Evolutionary conservation across 139 green algal species (phyloP), one percentile per base, ranked within the genome.

Genomic region (Astrephomene gubernaculifera): DNA sequence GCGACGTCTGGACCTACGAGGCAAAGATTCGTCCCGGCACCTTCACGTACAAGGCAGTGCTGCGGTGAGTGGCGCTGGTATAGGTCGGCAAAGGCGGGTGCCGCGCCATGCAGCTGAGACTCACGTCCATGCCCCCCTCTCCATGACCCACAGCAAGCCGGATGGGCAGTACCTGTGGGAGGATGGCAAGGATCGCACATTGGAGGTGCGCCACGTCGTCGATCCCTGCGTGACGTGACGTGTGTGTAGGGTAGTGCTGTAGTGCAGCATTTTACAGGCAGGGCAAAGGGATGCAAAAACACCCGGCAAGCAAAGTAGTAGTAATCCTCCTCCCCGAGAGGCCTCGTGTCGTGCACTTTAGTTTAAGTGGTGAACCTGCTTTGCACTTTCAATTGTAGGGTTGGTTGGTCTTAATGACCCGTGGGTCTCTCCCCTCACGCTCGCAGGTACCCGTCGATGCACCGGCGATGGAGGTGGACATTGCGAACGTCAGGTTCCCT

Each of bases 91-190:
- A 57, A 17, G 49, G 49, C 49, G 49, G 12, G 49, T 57, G 49
- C 17, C 12, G 49, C 17, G 49, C 17, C 12, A 12, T 71, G 35
- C 35, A 7, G 10, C 10, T 10, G 4, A 71, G 14, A 44, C 31
- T 43, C 44, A 21, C 10, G 43, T 43, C 24, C 24, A 2, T 38
- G 2, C 2, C 67, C 14, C 35, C 39, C 45, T 45, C 27, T 41
- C 52, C n/a, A n/a, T n/a, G n/a, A n/a, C n/a, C n/a, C n/a, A n/a
- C 74, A 82, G 74, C 33, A 82, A 82, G 64, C 61, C 83, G 9
- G 74, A 88, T 39, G 73, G 73, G 24, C 33, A 65, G 33, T 88
- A 88, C 52, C 8, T 88, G 21, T 88, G 83, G 83, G 83, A 88
- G 64, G 73, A 73, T 35, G 73, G 83, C 49, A 72, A 57, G 22